These are phyloP conservation scores for Kwoniella sp. DNA, from an alignment of 768 basidiomycete species.

Conservation along the genomic window DNA sequence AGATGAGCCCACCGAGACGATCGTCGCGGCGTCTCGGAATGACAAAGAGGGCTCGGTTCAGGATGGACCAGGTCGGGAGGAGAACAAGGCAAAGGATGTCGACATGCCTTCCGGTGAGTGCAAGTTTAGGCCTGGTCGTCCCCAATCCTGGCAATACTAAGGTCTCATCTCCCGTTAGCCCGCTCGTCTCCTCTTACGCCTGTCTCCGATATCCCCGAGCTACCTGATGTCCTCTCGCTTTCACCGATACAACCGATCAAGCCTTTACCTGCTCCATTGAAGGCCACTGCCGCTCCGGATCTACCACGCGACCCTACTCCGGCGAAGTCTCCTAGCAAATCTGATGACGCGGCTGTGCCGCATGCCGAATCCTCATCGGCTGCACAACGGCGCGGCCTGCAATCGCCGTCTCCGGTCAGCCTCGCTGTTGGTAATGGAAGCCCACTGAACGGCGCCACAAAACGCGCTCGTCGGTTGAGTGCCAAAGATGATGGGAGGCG, in stretches of 20 bases:
- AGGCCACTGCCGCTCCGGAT: too few relatives aligned
- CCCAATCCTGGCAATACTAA: not conserved
- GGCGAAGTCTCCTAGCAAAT: not conserved
- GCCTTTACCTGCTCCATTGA: not conserved
- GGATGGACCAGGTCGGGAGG: too few relatives aligned
- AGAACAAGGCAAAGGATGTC: not conserved
- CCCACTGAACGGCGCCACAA: not conserved
- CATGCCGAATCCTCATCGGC: constrained; percentile 22
- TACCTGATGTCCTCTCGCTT: constrained; percentile 15
- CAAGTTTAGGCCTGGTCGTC: not conserved
- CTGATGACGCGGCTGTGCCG: not conserved
- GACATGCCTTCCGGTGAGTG: constrained; percentile 9
- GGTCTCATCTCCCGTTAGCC: constrained; percentile 11
- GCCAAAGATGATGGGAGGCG: not conserved
- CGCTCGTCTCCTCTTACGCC: constrained; percentile 25
- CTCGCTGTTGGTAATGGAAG: not conserved
- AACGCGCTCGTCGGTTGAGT: too few relatives aligned
- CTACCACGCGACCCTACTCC: not conserved
- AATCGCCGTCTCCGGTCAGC: not conserved
- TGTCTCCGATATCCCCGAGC: constrained; percentile 24
- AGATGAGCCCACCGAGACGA: too few relatives aligned
- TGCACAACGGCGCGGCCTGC: not conserved
- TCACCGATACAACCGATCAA: not conserved
- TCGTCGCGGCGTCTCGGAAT: too few relatives aligned
- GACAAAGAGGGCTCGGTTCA: too few relatives aligned